These are phyloP conservation scores for Dujonia santamariae DNA, from an alignment of 1,139 yeast genomes.

Conservation along the genomic window DNA sequence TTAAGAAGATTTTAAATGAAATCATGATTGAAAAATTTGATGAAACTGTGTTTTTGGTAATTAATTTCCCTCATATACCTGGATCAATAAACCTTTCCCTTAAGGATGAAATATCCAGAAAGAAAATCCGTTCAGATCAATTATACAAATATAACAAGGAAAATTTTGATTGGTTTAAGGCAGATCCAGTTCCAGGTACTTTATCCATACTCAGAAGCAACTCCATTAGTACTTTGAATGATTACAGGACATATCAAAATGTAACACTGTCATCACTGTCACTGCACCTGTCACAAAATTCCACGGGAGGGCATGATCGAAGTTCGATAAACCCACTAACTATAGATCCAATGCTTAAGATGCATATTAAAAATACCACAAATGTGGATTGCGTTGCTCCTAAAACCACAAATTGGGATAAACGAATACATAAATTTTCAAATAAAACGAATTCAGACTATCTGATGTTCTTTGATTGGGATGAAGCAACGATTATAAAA, in stretches of 20 bases:
- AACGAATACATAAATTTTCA: not conserved
- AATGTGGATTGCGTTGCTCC: not conserved
- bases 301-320: no score
- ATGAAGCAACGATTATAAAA: not conserved
- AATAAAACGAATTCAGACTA: slow-evolving; percentile 3
- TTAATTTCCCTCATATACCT: slow-evolving; percentile 13
- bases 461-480: slow-evolving; percentile 8
- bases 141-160: slow-evolving; percentile 12
- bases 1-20: slow-evolving; percentile 18
- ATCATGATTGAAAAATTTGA: slow-evolving; percentile 20
- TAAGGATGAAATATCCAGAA: slow-evolving; percentile 10
- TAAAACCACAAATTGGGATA: slow-evolving; percentile 1
- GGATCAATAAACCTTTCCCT: slow-evolving; percentile 21
- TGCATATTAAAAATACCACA: slow-evolving; percentile 1
- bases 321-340: slow-evolving; percentile 1
- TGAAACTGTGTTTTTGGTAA: slow-evolving; percentile 2
- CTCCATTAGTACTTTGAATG: not conserved
- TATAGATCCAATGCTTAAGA: slow-evolving; percentile 3
- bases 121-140: not conserved
- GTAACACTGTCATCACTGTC: not conserved
- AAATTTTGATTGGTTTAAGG: slow-evolving; percentile 11
- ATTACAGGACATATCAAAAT: not conserved
- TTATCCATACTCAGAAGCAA: no score
- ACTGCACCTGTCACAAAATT: not conserved
- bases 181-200: no score